phyloP scores from a whole-genome alignment of 1,284 basidiomycete genomes.

The Cutaneotrichosporon sp. region DNA sequence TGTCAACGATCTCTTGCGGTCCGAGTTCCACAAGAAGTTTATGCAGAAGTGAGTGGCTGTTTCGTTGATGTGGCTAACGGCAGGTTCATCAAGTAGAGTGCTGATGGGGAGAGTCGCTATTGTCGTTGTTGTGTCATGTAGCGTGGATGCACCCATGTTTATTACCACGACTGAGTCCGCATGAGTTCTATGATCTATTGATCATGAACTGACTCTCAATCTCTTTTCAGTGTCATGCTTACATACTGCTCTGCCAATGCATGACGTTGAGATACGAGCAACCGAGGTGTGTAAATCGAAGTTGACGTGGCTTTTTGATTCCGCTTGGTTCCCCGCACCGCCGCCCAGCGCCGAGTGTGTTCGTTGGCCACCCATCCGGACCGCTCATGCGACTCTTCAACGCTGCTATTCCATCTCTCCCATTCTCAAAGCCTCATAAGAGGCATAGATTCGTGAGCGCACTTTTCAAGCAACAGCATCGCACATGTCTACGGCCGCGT shows the following conservation, averaged over 20 bases:
- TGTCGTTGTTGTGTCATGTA: too few relatives aligned
- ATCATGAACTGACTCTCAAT: too few relatives aligned
- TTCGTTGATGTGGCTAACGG: too few relatives aligned
- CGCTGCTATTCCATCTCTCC: background rate
- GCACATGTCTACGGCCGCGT: slow-evolving; percentile 11
- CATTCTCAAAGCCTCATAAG: background rate
- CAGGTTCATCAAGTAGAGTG: slow-evolving; percentile 16
- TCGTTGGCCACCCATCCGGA: background rate
- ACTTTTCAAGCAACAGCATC: background rate
- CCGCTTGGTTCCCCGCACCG: background rate
- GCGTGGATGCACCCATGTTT: background rate
- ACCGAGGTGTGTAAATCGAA: too few relatives aligned
- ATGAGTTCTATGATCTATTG: too few relatives aligned
- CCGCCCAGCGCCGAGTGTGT: background rate
- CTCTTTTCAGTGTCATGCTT: too few relatives aligned
- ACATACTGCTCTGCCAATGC: too few relatives aligned
- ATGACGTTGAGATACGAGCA: too few relatives aligned
- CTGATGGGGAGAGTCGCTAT: background rate
- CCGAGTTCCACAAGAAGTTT: slow-evolving; percentile 70
- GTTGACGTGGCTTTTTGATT: slow-evolving; percentile 3
- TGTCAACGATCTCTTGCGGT: slow-evolving; percentile 85
- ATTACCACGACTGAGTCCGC: background rate
- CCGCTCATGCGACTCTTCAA: background rate
- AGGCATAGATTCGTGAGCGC: background rate
- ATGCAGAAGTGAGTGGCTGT: slow-evolving; percentile 48